Percentiles rank a stretch among this genome's conserved stretches.
Conservation (phyloP, 345 rosid species). For the Litchi chinensis region DNA sequence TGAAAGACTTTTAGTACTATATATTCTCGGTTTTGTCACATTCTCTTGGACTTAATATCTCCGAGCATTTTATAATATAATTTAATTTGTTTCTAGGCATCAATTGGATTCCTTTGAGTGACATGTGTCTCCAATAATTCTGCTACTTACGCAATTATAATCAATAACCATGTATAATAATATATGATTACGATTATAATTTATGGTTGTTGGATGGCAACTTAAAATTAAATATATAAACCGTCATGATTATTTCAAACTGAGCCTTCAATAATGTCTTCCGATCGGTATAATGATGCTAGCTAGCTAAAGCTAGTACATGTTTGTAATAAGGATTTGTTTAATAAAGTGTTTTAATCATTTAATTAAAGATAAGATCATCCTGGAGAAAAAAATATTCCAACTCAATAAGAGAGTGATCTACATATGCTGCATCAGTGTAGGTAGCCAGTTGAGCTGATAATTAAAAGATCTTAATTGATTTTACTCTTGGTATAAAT, state of each 20-base stretch:
- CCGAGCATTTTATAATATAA: background rate
- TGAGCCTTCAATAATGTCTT: background rate
- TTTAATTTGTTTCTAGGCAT: background rate
- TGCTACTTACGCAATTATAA: background rate
- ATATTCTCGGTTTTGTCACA: background rate
- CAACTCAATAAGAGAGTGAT: too few species aligned
- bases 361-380: background rate
- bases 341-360: slow-evolving; percentile 1
- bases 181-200: background rate
- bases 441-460: too few species aligned
- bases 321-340: background rate
- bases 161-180: too few species aligned
- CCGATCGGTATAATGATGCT: background rate
- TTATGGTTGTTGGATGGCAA: background rate
- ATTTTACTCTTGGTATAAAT: too few species aligned
- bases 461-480: too few species aligned
- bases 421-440: too few species aligned
- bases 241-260: background rate
- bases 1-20: too few species aligned
- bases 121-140: background rate
- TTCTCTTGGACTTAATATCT: slow-evolving; percentile 24
- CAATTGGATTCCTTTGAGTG: background rate
- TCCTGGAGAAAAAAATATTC: background rate
- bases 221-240: background rate
- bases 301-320: background rate